phyloP scores from a whole-genome alignment of 1,139 yeast genomes.

The Spencermartinsiella ligniputridi region DNA sequence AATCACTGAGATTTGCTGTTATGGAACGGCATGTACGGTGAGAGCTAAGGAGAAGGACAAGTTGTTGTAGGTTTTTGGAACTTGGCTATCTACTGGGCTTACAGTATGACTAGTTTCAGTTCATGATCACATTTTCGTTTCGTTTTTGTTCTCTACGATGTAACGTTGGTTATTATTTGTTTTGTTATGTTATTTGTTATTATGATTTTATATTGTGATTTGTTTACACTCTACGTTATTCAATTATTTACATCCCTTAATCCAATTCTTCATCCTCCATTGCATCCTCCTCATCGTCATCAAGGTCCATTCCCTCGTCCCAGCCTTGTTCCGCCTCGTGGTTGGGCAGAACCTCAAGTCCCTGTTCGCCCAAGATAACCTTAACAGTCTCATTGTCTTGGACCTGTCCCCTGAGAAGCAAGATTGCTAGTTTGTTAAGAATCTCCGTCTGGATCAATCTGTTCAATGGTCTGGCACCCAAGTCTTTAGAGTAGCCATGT shows the following conservation, averaged over 20 bases:
- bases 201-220: not conserved
- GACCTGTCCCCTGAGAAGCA: conserved; percentile 80
- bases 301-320: conserved; percentile 55
- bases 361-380: conserved; percentile 45
- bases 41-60: not conserved
- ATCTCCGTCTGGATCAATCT: conserved; percentile 86
- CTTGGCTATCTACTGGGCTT: not conserved
- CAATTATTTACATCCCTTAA: not conserved
- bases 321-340: conserved; percentile 59
- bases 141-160: no score
- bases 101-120: no score
- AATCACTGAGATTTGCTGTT: conserved; percentile 24
- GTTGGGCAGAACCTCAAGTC: conserved; percentile 76
- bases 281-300: conserved; percentile 31
- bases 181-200: not conserved
- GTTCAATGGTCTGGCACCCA: conserved; percentile 98
- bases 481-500: conserved; percentile 85
- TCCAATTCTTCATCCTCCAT: conserved; percentile 12
- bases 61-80: not conserved
- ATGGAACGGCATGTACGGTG: conserved; percentile 21
- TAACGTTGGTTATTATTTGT: no score
- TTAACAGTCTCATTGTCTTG: conserved; percentile 79
- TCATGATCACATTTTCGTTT: no score
- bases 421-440: conserved; percentile 82
- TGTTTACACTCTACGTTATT: not conserved